Base-by-base conservation (phyloP, 129 eudicot species). In the Artemisia argyi region DNA sequence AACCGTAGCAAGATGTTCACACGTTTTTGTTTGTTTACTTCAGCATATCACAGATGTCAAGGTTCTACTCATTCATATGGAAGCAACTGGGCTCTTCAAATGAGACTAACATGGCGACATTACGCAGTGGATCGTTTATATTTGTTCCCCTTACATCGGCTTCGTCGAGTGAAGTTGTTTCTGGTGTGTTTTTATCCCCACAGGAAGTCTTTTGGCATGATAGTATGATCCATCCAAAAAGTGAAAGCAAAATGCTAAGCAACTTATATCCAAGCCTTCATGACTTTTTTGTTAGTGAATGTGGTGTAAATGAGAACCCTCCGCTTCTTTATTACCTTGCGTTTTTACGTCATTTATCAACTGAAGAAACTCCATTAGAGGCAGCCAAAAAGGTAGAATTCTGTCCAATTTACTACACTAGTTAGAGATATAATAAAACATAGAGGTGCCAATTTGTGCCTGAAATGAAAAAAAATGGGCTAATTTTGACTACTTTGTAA, bases 131-230 rank as follows among this genome's bases (percentile, higher is more conserved):
- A 39, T 72, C 86, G 49, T 90, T 87, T 82, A 87, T 93, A 73
- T 93, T 89, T 82, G 78, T 90, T 83, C 98, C 98, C 14, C 62
- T 42, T 66, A 53, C 79, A 62, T 76, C 68, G 11, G 76, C 7
- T 70, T 66, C 65, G 13, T 73, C 67, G 20, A 76, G 59, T 67
- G 91, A 87, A 76, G 85, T 66, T 85, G 91, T 84, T 50, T 18
- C 92, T 68, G 98, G 98, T 79, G 76, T 56, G 28, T 71, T 89
- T 64, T 67, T 89, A 61, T 80, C 96, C 64, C 86, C 92, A 69
- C 80, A 78, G 26, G 96, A 89, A 54, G 92, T 87, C 15, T 93
- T 78, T 76, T 93, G 98, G 98, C 87, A 90, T 64, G 97, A 90
- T 68, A 68, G 44, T 19, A 80, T 86, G 67, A 64, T 80, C 63